Conservation (phyloP, 164 flowering plant species). For the Chimonanthus salicifolius region DNA sequence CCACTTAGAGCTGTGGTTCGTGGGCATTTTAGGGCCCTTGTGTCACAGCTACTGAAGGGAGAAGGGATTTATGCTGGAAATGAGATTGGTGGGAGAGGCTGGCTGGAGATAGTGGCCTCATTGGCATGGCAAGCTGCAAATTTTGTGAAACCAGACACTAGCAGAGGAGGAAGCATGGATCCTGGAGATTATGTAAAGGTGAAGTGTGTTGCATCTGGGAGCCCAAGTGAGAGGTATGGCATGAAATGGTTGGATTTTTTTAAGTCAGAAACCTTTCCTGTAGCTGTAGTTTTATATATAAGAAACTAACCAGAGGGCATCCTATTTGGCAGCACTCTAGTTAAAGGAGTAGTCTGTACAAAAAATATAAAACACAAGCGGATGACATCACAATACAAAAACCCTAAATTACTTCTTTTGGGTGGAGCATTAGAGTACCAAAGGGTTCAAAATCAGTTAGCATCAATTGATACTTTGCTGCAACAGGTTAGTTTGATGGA, state of each 20-base stretch:
- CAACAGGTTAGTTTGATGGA: conserved; percentile 61
- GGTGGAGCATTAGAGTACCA: conserved; percentile 96
- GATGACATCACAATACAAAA: conserved; percentile 91
- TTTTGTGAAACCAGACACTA: conserved; percentile 88
- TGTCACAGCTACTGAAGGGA: conserved; percentile 74
- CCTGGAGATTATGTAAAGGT: conserved; percentile 91
- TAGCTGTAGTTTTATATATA: not conserved
- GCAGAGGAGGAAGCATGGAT: conserved; percentile 94
- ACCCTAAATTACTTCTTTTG: conserved; percentile 73
- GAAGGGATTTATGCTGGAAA: conserved; percentile 43
- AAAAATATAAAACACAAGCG: conserved; percentile 97
- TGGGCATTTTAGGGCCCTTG: conserved; percentile 92
- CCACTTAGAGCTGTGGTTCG: conserved; percentile 61
- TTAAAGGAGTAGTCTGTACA: conserved; percentile 95
- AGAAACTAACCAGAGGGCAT: not conserved
- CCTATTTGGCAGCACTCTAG: conserved; percentile 52
- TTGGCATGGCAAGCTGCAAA: conserved; percentile 95
- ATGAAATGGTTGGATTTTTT: not conserved
- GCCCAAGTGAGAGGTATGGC: conserved; percentile 68
- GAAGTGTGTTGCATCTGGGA: conserved; percentile 81
- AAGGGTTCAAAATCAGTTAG: conserved; percentile 66
- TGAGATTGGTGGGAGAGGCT: conserved; percentile 39
- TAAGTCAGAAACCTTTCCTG: conserved; percentile 6
- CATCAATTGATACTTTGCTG: conserved; percentile 78
- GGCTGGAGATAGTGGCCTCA: conserved; percentile 72